Base-by-base conservation (phyloP, 768 basidiomycete genomes). In the Ramaria rubella region DNA sequence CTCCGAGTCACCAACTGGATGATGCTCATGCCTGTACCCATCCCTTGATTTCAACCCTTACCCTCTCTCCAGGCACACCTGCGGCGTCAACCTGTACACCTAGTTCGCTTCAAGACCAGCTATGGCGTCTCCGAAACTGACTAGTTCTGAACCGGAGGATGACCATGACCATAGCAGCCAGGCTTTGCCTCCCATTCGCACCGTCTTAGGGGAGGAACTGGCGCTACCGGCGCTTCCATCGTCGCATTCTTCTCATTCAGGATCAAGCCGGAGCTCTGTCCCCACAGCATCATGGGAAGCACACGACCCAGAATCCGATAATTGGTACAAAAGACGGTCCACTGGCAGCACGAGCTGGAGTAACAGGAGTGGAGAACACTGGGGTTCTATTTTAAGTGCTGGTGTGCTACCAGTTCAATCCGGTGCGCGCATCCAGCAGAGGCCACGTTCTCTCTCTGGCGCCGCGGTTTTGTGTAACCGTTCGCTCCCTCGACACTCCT, bases 161-260 rank as follows among this genome's bases (percentile, higher is more conserved):
- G 12, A 46, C 44, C 23, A 11, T 46, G 9, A 23, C 9, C 44
- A n/a, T n/a, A 23, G 52, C 40, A n/a, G 29, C 3, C 33, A 38
- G 19, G 24, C 30, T 15, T 23, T 53, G 33, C 54, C 54, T 17
- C 54, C 54, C 29, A 55, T 55, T n/a, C 54, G 44, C 23, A 55
- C 54, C 24, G 40, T 55, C 6, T n/a, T 55, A 1, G 54, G 54
- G 21, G 27, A 26, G 17, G 23, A 55, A 31, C 42, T 55, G 5
- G 23, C 42, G 27, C 54, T 55, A 12, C 42, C 43, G 4, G 2
- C n/a, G 9, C 15, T 38, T 27, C 31, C 40, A 5, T 23, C 44
- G 12, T 27, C 54, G 9, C 38, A 38, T 29, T 53, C 52, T 11
- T n/a, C 54, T 7, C 54, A 46, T 46, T 30, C 54, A 3, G 26